phyloP scores from a whole-genome alignment of 176 grass and related monocot genomes.

The Carex kokanica region DNA sequence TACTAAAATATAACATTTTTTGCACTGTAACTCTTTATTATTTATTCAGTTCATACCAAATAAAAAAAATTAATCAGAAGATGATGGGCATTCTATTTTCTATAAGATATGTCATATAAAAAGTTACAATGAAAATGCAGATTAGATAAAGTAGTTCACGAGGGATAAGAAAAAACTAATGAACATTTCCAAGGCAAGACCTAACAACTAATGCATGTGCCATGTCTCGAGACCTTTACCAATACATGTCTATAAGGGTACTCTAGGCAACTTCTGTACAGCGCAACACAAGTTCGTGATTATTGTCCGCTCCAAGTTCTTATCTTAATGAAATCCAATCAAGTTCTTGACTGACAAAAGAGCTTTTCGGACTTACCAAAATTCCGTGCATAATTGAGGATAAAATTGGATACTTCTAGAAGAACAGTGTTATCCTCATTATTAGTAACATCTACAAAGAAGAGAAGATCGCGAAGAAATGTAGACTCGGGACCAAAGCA shows the following conservation, averaged over 20 bases:
- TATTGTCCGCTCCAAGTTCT: not conserved
- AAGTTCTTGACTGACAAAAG: not conserved
- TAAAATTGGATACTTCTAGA: conserved; percentile 56
- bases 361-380: conserved; percentile 37
- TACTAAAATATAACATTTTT: not conserved
- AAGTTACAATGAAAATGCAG: not conserved
- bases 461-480: conserved; percentile 91
- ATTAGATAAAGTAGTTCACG: not conserved
- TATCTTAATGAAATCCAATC: conserved; percentile 1
- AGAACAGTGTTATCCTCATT: conserved; percentile 63
- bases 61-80: not conserved
- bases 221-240: not conserved
- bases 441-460: conserved; percentile 83
- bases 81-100: not conserved
- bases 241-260: not conserved
- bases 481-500: conserved; percentile 57
- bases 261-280: not conserved
- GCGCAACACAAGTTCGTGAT: not conserved
- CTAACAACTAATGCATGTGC: not conserved
- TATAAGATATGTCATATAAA: not conserved
- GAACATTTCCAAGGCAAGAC: not conserved
- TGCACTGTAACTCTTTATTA: not conserved
- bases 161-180: not conserved
- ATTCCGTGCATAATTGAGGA: conserved; percentile 60
- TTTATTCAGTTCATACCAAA: not conserved